Evolutionary conservation across 1,284 basidiomycete genomes (phyloP), one percentile per base, ranked within the genome.

Genomic region (Thelephora terrestris): DNA sequence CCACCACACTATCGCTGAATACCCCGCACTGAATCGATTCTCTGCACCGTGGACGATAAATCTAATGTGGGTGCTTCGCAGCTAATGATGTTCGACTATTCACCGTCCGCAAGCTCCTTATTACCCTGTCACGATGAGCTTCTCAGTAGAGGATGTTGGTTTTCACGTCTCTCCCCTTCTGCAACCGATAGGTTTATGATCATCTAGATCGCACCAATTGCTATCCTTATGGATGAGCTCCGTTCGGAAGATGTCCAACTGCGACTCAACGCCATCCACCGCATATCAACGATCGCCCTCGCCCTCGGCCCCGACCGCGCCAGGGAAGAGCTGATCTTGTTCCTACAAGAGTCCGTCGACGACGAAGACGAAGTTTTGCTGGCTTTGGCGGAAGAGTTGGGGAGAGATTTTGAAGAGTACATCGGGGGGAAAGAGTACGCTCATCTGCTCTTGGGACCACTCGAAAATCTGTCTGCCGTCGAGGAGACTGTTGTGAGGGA

Each of bases 331-430:
- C 80, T 99, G 55, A 82, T 99, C 55, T 91, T 94, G 1, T 99
- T 99, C 73, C 78, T 99, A 50, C 88, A 93, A 71, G 95, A 99
- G 63, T 96, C 93, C 34, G 83, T 99, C 57, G 96, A 99, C 67
- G 96, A 99, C 63, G 96, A 99, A 70, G 96, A 99, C 65, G 96
- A 99, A 64, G 95, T 99, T 25, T 74, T 99, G 35, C 78, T 99
- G 36, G 96, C 95, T 4, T 75, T 99, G 47, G 94, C 95, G 18
- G 95, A 98, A 60, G 96, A 99, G 67, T 73, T 99, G 20, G 96
- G 95, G 47, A 80, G 77, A 63, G 90, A 86, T 62, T 89, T 90
- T 57, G 88, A 93, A 56, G 91, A 99, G 59, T 99, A 98, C 65
- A 80, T 99, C 46, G 96, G 96, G 32, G 96, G 96, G 7, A 78